Conservation (phyloP, 805 yeast species). For the Zygosaccharomyces rouxii region DNA sequence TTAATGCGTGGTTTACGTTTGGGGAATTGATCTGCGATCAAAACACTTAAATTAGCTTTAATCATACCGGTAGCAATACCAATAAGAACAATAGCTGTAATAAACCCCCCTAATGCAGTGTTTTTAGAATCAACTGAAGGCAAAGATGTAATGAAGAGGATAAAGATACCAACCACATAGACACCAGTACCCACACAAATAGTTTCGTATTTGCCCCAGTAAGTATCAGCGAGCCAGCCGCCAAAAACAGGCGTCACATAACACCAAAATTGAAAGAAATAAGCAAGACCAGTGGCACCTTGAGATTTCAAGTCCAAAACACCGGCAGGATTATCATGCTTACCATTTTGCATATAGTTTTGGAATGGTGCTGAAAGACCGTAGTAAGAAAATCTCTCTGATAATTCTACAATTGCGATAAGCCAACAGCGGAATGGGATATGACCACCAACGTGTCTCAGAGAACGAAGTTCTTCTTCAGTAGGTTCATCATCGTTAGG, state of each 20-base stretch:
- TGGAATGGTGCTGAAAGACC: conserved; percentile 73
- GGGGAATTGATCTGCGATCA: conserved; percentile 72
- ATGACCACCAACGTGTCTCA: conserved; percentile 38
- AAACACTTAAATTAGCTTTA: conserved; percentile 63
- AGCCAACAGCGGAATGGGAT: conserved; percentile 49
- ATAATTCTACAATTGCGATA: conserved; percentile 64
- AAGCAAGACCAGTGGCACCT: conserved; percentile 67
- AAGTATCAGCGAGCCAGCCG: conserved; percentile 71
- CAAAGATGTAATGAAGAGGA: conserved; percentile 64
- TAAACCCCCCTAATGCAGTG: conserved; percentile 60
- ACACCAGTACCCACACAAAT: conserved; percentile 56
- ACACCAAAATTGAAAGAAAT: conserved; percentile 78
- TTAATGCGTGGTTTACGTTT: conserved; percentile 56
- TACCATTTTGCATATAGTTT: conserved; percentile 66
- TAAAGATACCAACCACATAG: conserved; percentile 57
- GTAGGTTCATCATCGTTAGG: conserved; percentile 24
- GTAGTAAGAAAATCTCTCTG: conserved; percentile 78
- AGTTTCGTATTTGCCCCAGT: conserved; percentile 67
- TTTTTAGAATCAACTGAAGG: conserved; percentile 48
- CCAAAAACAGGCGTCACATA: conserved; percentile 76
- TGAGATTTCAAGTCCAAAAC: conserved; percentile 55
- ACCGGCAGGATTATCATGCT: conserved; percentile 44
- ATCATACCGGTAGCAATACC: conserved; percentile 82
- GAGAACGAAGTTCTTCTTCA: conserved; percentile 28
- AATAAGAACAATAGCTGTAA: conserved; percentile 42